Percentiles rank a stretch among this genome's conserved stretches.
These are phyloP conservation scores for Lentinus tigrinus DNA, from an alignment of 768 basidiomycete genomes.

Conservation along the genomic window DNA sequence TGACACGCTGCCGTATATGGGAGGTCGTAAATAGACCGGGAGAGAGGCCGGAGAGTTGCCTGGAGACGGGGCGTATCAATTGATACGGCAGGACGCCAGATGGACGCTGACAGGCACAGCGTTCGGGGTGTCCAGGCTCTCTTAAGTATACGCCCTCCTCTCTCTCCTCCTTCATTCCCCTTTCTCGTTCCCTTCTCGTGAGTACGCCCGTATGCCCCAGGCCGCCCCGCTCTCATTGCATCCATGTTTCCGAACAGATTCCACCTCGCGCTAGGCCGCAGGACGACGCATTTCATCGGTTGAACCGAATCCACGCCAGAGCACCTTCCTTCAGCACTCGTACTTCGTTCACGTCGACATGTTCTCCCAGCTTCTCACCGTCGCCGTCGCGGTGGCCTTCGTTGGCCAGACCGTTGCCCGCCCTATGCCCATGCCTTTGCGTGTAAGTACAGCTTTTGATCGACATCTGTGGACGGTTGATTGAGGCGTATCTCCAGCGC, in stretches of 20 bases:
- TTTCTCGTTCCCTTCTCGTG: slow-evolving; percentile 24
- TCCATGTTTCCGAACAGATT: slow-evolving; percentile 4
- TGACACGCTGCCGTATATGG: too few species aligned
- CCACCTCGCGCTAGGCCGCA: slow-evolving; percentile 31
- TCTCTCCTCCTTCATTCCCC: slow-evolving; percentile 15
- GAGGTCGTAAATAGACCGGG: slow-evolving; percentile 1
- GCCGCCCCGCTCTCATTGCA: slow-evolving; percentile 1
- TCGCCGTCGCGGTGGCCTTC: slow-evolving; percentile 42
- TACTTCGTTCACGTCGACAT: slow-evolving; percentile 24
- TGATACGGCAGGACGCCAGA: slow-evolving; percentile 6
- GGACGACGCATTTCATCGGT: slow-evolving; percentile 31
- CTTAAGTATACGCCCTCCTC: slow-evolving; percentile 19
- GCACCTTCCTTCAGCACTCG: slow-evolving; percentile 23
- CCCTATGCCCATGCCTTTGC: slow-evolving; percentile 42
- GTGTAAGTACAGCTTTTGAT: slow-evolving; percentile 27
- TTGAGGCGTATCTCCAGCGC: slow-evolving; percentile 12
- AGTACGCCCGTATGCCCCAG: slow-evolving; percentile 6
- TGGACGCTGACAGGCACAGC: slow-evolving; percentile 2
- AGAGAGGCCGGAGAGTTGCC: neutral
- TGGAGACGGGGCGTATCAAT: slow-evolving; percentile 10
- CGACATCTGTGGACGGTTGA: neutral
- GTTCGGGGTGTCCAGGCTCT: neutral
- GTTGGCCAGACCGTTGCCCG: slow-evolving; percentile 41
- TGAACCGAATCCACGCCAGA: slow-evolving; percentile 26
- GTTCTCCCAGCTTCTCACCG: slow-evolving; percentile 38